A percentile compares a stretch with the other conserved stretches of the same genome.
phyloP scores from a whole-genome alignment of 2,329 filamentous ascomycete genomes.

The Fusarium nurragi region DNA sequence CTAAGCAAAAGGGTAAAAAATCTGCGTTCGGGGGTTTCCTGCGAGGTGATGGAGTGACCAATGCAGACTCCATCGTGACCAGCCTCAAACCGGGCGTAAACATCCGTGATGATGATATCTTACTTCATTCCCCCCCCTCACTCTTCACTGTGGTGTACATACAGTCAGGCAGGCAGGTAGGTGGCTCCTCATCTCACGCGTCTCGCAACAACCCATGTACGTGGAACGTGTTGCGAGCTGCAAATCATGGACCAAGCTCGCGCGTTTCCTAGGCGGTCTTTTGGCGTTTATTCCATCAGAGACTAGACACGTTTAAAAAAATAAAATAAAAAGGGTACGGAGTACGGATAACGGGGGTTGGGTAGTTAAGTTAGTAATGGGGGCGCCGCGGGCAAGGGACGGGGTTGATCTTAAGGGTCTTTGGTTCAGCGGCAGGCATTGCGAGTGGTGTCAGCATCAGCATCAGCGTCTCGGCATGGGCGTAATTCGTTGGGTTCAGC shows the following conservation, averaged over 20 bases:
- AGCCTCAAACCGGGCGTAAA: slow-evolving; percentile 26
- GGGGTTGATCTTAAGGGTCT: slow-evolving; percentile 35
- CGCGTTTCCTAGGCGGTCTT: slow-evolving; percentile 33
- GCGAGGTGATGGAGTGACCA: slow-evolving; percentile 31
- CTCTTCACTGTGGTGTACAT: slow-evolving; percentile 25
- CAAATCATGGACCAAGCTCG: slow-evolving; percentile 38
- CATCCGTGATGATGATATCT: slow-evolving; percentile 21
- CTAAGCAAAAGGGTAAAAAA: slow-evolving; percentile 29
- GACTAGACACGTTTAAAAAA: slow-evolving; percentile 32
- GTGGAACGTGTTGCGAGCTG: slow-evolving; percentile 42
- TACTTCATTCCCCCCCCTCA: slow-evolving; percentile 22
- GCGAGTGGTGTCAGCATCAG: slow-evolving; percentile 27
- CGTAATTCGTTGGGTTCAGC: slow-evolving; percentile 16
- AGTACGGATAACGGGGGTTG: slow-evolving; percentile 34
- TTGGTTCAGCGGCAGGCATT: slow-evolving; percentile 24
- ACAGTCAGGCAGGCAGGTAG: background rate
- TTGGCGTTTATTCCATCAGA: slow-evolving; percentile 34
- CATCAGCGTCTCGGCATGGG: slow-evolving; percentile 21
- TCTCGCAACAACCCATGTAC: slow-evolving; percentile 45
- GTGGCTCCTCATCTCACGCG: slow-evolving; percentile 40
- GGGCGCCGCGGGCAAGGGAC: slow-evolving; percentile 13
- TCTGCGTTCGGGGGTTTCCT: slow-evolving; percentile 19
- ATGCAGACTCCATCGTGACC: slow-evolving; percentile 36
- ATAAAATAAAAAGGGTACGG: slow-evolving; percentile 26
- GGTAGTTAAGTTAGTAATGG: too few relatives aligned